These are phyloP conservation scores for Santalum album DNA, from an alignment of 164 flowering plant genomes.

Conservation along the genomic window DNA sequence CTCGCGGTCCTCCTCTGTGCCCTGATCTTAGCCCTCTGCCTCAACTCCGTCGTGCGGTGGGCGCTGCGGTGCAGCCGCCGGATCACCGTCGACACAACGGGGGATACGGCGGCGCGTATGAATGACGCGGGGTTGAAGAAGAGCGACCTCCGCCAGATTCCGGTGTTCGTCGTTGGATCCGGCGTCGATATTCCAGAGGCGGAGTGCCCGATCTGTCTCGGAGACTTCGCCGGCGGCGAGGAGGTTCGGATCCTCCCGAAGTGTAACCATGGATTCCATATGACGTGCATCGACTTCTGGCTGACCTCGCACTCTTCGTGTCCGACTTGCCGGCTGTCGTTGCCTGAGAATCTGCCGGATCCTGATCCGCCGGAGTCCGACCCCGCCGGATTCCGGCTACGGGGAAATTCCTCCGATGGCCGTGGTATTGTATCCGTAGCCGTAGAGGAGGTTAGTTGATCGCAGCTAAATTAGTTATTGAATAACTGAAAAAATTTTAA, in stretches of 20 bases:
- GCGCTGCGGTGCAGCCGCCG: conserved; percentile 15
- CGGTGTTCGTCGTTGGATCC: conserved; percentile 12
- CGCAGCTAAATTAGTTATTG: too few species aligned
- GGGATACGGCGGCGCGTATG: conserved; percentile 3
- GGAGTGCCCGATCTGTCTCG: conserved; percentile 23
- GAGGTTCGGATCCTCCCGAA: conserved; percentile 22
- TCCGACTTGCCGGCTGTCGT: conserved; percentile 18
- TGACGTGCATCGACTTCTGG: conserved; percentile 30
- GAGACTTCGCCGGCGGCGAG: conserved; percentile 23
- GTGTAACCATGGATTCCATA: conserved; percentile 33
- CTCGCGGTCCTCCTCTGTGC: conserved; percentile 26
- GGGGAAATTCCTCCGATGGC: background rate
- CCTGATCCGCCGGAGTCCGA: background rate
- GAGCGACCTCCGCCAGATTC: conserved; percentile 17
- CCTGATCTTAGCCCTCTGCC: conserved; percentile 22
- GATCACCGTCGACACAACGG: conserved; percentile 9
- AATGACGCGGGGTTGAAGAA: conserved; percentile 19
- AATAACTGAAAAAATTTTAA: too few species aligned
- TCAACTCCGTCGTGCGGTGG: conserved; percentile 28
- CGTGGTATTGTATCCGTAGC: background rate
- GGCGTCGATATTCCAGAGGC: conserved; percentile 4
- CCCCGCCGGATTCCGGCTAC: background rate
- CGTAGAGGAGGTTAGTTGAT: conserved; percentile 17
- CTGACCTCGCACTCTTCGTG: conserved; percentile 24
- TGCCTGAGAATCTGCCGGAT: background rate